Conservation (phyloP, 2,329 filamentous ascomycete species). For the Ophiocordyceps camponoti-floridani region DNA sequence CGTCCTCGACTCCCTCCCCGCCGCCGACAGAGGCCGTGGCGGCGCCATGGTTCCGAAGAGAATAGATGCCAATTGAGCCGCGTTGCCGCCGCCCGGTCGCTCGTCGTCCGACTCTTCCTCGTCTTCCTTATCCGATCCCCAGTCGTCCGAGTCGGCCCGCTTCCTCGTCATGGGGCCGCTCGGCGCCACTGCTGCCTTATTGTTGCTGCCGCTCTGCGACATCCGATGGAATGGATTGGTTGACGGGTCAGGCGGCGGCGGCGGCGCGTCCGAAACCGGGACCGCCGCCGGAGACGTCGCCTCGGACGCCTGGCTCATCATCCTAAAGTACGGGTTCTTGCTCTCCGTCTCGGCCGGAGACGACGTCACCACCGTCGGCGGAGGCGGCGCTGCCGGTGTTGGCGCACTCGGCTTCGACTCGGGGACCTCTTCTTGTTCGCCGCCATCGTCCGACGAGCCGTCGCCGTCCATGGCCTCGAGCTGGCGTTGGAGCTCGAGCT, state of each 20-base stretch:
- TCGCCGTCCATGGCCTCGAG: conserved; percentile 60
- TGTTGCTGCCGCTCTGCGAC: conserved; percentile 33
- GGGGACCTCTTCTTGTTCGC: conserved; percentile 43
- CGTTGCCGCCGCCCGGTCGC: conserved; percentile 60
- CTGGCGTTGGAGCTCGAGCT: conserved; percentile 76
- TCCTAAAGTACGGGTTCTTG: conserved; percentile 89
- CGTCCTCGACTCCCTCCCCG: conserved; percentile 46
- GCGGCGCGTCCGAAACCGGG: conserved; percentile 16
- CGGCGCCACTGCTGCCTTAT: conserved; percentile 25
- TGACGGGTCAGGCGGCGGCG: conserved; percentile 37
- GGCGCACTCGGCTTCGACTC: conserved; percentile 34
- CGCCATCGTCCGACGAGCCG: conserved; percentile 64
- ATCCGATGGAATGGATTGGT: conserved; percentile 94
- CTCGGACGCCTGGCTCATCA: conserved; percentile 54
- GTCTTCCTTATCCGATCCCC: conserved; percentile 57
- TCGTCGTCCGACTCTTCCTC: conserved; percentile 62
- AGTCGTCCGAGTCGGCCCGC: conserved; percentile 47
- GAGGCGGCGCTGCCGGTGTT: conserved; percentile 24
- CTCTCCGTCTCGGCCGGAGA: conserved; percentile 54
- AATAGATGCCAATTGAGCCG: conserved; percentile 84
- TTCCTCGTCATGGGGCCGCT: conserved; percentile 32
- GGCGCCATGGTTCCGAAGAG: conserved; percentile 95
- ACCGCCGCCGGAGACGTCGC: conserved; percentile 25
- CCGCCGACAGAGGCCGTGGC: conserved; percentile 69
- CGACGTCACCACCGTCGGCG: conserved; percentile 29